A percentile compares a stretch with the other conserved stretches of the same genome.
phyloP scores from a whole-genome alignment of 2,329 filamentous ascomycete genomes.

The Diaporthe sp. region DNA sequence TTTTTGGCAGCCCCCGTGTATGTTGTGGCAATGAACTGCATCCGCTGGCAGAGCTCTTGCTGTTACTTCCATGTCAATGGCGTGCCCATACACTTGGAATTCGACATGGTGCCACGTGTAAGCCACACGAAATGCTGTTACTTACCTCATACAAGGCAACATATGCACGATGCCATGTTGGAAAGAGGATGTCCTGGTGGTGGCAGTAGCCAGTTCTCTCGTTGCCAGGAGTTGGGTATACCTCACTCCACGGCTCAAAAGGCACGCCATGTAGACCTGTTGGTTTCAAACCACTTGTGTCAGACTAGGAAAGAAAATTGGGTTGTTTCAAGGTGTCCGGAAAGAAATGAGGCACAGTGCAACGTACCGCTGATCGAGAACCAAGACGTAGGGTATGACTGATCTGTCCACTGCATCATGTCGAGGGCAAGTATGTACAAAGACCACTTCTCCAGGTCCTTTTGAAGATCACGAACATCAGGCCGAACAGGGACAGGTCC shows the following conservation, averaged over 20 bases:
- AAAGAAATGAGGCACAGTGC: constrained; percentile 7
- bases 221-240: constrained; percentile 60
- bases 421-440: constrained; percentile 80
- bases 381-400: constrained; percentile 74
- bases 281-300: background rate
- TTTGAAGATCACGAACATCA: constrained; percentile 75
- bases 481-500: constrained; percentile 59
- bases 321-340: background rate
- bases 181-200: constrained; percentile 80
- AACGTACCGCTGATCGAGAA: constrained; percentile 79
- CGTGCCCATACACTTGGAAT: background rate
- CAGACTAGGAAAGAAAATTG: constrained; percentile 27
- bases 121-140: background rate
- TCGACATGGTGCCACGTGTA: background rate
- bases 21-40: constrained; percentile 56
- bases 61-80: constrained; percentile 36
- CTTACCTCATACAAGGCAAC: constrained; percentile 69
- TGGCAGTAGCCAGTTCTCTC: constrained; percentile 77
- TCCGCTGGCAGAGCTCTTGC: constrained; percentile 51
- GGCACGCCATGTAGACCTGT: constrained; percentile 85
- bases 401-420: constrained; percentile 75
- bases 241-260: constrained; percentile 63
- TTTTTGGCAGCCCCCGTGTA: constrained; percentile 58
- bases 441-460: constrained; percentile 76
- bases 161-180: constrained; percentile 87